phyloP scores from a whole-genome alignment of 768 basidiomycete species.

The Pluteus cervinus region DNA sequence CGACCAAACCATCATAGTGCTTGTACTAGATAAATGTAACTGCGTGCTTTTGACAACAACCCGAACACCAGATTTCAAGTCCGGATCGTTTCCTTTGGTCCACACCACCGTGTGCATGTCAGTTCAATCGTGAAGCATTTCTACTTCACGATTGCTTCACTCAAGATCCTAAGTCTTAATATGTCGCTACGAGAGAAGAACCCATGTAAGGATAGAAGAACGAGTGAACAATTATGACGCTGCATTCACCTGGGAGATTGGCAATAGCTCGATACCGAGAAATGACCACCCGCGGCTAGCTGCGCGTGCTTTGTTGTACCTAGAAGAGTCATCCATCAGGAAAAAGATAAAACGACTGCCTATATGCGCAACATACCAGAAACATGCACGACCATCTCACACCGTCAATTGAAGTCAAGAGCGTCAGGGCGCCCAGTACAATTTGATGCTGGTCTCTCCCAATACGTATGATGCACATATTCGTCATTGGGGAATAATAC shows the following conservation, averaged over 20 bases:
- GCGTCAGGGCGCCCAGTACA: slow-evolving; percentile 74
- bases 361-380: slow-evolving; percentile 51
- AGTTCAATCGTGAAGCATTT: no score
- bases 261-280: slow-evolving; percentile 56
- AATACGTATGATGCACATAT: slow-evolving; percentile 81
- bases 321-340: slow-evolving; percentile 17
- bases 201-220: no score
- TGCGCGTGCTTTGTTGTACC: slow-evolving; percentile 88
- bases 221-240: neutral
- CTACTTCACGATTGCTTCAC: no score
- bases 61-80: no score
- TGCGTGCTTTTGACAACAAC: no score
- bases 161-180: no score
- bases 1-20: no score
- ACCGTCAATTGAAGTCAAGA: slow-evolving; percentile 60
- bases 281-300: slow-evolving; percentile 64
- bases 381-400: slow-evolving; percentile 62
- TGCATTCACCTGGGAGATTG: slow-evolving; percentile 48
- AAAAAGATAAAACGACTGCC: neutral
- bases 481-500: slow-evolving; percentile 81
- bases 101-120: no score
- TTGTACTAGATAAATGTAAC: no score
- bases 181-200: no score
- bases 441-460: slow-evolving; percentile 75
- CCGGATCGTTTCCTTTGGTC: no score